A percentile compares a stretch with the other conserved stretches of the same genome.
Conservation (phyloP, 306 rosid species). For the Mimosa pudica region DNA sequence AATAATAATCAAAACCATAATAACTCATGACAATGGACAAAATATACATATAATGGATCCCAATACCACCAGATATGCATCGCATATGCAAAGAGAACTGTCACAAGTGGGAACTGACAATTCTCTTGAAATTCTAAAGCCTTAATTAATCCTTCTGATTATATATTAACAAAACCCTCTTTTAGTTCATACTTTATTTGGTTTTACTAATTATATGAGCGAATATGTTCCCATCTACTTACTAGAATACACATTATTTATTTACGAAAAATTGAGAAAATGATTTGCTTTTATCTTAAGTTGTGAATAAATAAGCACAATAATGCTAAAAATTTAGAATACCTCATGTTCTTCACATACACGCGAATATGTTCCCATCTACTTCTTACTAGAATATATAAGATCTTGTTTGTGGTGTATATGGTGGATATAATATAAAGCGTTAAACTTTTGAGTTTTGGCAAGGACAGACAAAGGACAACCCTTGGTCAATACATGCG, state of each 20-base stretch:
- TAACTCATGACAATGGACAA: neutral
- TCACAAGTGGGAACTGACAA: conserved; percentile 5
- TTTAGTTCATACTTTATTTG: neutral
- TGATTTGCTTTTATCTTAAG: neutral
- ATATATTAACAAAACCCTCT: neutral
- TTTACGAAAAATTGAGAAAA: too few relatives aligned
- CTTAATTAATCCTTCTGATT: neutral
- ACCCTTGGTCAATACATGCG: neutral
- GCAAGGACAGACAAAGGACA: neutral
- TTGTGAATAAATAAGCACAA: too few relatives aligned
- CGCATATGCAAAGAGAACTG: conserved; percentile 8
- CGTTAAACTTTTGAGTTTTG: neutral
- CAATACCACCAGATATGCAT: conserved; percentile 25
- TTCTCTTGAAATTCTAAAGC: conserved; percentile 31
- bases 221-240: neutral
- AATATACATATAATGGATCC: conserved; percentile 33
- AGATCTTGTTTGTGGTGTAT: too few relatives aligned
- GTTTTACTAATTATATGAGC: neutral
- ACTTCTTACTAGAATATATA: too few relatives aligned
- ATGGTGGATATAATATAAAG: neutral
- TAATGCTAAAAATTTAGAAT: too few relatives aligned
- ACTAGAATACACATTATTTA: neutral
- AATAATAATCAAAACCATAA: conserved; percentile 11
- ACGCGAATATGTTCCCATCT: too few relatives aligned
- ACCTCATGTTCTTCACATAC: too few relatives aligned